These are phyloP conservation scores for Zygosaccharomyces pseudobailii DNA, from an alignment of 1,139 yeast genomes.

Conservation along the genomic window DNA sequence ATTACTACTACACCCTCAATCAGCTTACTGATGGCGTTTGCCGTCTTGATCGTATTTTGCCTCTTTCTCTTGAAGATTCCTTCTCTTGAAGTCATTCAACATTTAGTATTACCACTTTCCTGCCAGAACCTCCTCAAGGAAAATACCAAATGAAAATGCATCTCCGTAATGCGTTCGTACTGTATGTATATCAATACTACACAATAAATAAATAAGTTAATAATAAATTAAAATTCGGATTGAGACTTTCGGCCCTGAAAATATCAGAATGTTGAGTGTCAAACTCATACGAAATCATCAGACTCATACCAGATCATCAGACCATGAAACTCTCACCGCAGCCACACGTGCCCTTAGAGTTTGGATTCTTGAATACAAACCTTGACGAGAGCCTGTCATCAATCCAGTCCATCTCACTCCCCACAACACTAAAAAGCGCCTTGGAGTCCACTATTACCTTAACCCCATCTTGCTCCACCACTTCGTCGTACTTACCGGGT, in stretches of 20 bases:
- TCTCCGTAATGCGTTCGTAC: neutral
- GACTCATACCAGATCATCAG: slow-evolving; percentile 31
- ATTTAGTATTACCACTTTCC: no score
- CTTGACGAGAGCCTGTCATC: slow-evolving; percentile 87
- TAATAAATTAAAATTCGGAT: slow-evolving; percentile 4
- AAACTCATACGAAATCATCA: no score
- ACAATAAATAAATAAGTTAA: slow-evolving; percentile 7
- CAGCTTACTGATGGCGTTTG: no score
- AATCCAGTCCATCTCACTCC: slow-evolving; percentile 97
- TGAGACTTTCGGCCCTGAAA: neutral
- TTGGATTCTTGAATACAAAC: slow-evolving; percentile 90
- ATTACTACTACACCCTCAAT: no score
- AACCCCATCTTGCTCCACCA: slow-evolving; percentile 88
- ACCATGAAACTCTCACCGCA: slow-evolving; percentile 99
- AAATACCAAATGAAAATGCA: neutral
- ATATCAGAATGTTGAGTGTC: neutral
- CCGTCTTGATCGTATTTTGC: no score
- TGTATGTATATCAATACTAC: neutral
- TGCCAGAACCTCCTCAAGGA: neutral
- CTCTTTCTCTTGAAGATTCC: neutral
- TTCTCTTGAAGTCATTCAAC: neutral
- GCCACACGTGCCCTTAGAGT: slow-evolving; percentile 96
- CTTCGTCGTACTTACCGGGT: slow-evolving; percentile 92
- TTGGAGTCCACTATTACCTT: slow-evolving; percentile 91
- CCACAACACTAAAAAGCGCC: slow-evolving; percentile 91